These are phyloP conservation scores for Aspergillus sp. DNA, from an alignment of 2,329 filamentous ascomycete genomes.

Conservation along the genomic window DNA sequence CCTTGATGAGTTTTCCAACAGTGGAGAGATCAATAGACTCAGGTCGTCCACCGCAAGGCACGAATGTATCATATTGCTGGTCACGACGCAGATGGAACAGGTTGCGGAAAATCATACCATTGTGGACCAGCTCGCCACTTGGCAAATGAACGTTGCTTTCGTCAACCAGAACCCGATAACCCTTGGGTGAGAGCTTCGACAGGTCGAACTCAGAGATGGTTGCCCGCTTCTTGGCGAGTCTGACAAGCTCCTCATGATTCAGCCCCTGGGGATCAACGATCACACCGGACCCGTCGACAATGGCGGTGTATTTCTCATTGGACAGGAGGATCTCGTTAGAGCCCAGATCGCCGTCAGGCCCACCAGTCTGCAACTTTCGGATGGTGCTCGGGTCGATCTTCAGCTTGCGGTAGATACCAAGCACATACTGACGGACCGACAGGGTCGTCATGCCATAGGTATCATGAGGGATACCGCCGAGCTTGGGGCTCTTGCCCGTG, in stretches of 20 bases:
- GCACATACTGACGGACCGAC: conserved; percentile 92
- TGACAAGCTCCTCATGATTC: conserved; percentile 77
- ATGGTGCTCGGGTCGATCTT: conserved; percentile 82
- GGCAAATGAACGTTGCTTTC: conserved; percentile 88
- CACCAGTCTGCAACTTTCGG: conserved; percentile 94
- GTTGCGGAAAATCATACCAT: conserved; percentile 95
- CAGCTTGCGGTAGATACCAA: conserved; percentile 95
- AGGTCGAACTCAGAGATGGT: conserved; percentile 90
- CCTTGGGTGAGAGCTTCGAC: conserved; percentile 80
- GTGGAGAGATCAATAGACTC: conserved; percentile 94
- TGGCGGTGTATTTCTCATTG: conserved; percentile 91
- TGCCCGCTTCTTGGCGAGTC: conserved; percentile 78
- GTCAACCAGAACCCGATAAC: conserved; percentile 90
- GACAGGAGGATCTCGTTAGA: conserved; percentile 97
- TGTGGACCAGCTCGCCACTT: conserved; percentile 79
- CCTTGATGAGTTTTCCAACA: conserved; percentile 82
- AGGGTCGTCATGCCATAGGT: conserved; percentile 96
- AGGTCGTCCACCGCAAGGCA: conserved; percentile 92
- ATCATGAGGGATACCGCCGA: conserved; percentile 96
- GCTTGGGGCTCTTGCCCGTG: conserved; percentile 93
- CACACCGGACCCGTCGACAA: conserved; percentile 96
- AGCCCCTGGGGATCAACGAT: conserved; percentile 90
- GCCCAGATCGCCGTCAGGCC: conserved; percentile 92
- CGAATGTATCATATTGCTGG: conserved; percentile 80
- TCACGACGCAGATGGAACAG: conserved; percentile 87